Percentiles rank a stretch among this genome's conserved stretches.
Evolutionary conservation across 139 green algal genomes (phyloP).

Genomic region (Auxenochlorella protothecoides): DNA sequence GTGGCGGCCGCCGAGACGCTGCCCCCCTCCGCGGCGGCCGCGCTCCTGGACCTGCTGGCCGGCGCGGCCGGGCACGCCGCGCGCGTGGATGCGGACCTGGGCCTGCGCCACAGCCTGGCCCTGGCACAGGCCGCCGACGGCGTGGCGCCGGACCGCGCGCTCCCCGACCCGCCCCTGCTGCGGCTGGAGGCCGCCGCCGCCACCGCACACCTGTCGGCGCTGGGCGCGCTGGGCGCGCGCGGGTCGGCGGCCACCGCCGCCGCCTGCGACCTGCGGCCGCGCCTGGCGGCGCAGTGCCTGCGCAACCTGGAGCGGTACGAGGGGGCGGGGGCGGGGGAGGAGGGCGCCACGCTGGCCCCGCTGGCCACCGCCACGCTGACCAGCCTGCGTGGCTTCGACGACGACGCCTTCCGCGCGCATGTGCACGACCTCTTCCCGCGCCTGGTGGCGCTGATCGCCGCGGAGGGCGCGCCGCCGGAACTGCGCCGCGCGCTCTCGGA

Average conservation of each 20-base stretch:
- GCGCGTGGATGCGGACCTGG: slow-evolving; percentile 54
- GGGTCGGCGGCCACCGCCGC: slow-evolving; percentile 3
- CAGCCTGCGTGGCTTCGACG: slow-evolving; percentile 48
- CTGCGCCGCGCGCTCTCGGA: slow-evolving; percentile 73
- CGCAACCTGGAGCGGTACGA: slow-evolving; percentile 61
- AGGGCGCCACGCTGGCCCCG: slow-evolving; percentile 53
- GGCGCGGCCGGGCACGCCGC: slow-evolving; percentile 49
- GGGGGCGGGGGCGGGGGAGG: slow-evolving; percentile 25
- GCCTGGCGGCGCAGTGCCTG: slow-evolving; percentile 53
- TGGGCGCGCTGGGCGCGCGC: slow-evolving; percentile 14
- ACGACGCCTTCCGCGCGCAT: slow-evolving; percentile 52
- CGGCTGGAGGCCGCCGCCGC: slow-evolving; percentile 77
- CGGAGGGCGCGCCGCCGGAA: slow-evolving; percentile 69
- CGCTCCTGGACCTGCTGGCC: slow-evolving; percentile 59
- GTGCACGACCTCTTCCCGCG: slow-evolving; percentile 79
- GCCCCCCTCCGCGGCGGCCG: slow-evolving; percentile 17
- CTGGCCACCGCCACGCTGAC: slow-evolving; percentile 56
- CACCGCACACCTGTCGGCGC: slow-evolving; percentile 73
- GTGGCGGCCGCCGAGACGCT: slow-evolving; percentile 4
- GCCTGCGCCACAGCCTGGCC: slow-evolving; percentile 47
- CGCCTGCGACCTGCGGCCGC: slow-evolving; percentile 24
- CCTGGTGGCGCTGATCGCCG: slow-evolving; percentile 68
- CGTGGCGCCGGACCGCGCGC: slow-evolving; percentile 21
- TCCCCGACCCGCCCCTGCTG: slow-evolving; percentile 87
- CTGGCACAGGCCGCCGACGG: slow-evolving; percentile 40